A percentile compares a stretch with the other conserved stretches of the same genome.
Evolutionary conservation across 495 filamentous ascomycete genomes (phyloP).

Genomic region (Friedmanniomyces endolithicus): DNA sequence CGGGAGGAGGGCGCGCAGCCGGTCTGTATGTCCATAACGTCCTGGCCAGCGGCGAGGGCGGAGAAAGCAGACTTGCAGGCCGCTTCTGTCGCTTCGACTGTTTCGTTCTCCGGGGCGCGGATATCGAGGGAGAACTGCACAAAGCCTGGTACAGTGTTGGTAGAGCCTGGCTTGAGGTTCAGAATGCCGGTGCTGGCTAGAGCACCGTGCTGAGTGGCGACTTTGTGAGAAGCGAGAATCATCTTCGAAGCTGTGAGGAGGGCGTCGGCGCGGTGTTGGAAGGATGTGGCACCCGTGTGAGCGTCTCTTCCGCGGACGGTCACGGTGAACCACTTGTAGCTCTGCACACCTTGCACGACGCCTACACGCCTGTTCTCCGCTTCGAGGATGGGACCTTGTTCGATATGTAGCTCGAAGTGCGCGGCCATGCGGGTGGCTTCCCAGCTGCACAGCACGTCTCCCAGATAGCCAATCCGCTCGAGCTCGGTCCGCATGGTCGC

Average conservation of each 20-base stretch:
- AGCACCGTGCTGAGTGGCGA: slow-evolving; percentile 43
- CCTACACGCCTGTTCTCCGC: slow-evolving; percentile 50
- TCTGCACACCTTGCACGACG: slow-evolving; percentile 57
- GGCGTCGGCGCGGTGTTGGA: slow-evolving; percentile 47
- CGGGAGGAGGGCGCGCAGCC: slow-evolving; percentile 29
- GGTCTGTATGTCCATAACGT: slow-evolving; percentile 30
- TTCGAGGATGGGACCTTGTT: slow-evolving; percentile 65
- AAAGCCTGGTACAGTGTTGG: slow-evolving; percentile 61
- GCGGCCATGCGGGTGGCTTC: slow-evolving; percentile 57
- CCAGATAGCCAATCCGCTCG: slow-evolving; percentile 59
- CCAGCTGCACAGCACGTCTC: slow-evolving; percentile 43
- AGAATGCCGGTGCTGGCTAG: slow-evolving; percentile 64
- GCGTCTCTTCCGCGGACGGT: slow-evolving; percentile 53
- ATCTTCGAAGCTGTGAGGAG: slow-evolving; percentile 55
- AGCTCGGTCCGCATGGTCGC: slow-evolving; percentile 59
- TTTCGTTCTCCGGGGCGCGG: slow-evolving; percentile 46
- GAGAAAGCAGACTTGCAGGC: slow-evolving; percentile 44
- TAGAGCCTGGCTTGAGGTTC: slow-evolving; percentile 51
- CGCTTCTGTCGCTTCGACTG: slow-evolving; percentile 45
- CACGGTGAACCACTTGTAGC: slow-evolving; percentile 60
- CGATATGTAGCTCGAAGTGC: slow-evolving; percentile 76
- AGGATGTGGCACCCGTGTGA: slow-evolving; percentile 66
- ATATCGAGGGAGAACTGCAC: slow-evolving; percentile 65
- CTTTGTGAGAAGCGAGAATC: slow-evolving; percentile 52
- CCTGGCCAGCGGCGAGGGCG: slow-evolving; percentile 43